phyloP scores from a whole-genome alignment of 345 rosid species.

The Gossypium bickii region DNA sequence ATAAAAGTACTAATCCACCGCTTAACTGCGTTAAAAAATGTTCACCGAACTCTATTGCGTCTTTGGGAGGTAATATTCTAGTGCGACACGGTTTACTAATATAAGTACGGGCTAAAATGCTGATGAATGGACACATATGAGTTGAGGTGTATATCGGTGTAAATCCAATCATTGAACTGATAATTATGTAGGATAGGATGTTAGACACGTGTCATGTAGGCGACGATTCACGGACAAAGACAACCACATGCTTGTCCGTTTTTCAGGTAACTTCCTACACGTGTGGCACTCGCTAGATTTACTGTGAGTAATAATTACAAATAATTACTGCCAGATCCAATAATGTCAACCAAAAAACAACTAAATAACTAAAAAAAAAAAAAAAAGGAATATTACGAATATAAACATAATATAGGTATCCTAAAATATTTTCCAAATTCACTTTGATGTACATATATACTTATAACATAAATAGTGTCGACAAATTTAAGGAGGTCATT shows the following conservation, averaged over 20 bases:
- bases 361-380: too few relatives aligned
- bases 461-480: too few relatives aligned
- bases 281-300: not conserved
- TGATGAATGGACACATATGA: slow-evolving; percentile 19
- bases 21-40: too few relatives aligned
- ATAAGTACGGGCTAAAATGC: not conserved
- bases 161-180: slow-evolving; percentile 24
- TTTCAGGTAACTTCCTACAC: not conserved
- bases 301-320: not conserved
- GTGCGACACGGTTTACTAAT: not conserved
- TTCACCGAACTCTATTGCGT: too few relatives aligned
- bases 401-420: too few relatives aligned
- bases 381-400: too few relatives aligned
- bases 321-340: not conserved
- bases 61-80: too few relatives aligned
- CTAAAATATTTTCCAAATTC: too few relatives aligned
- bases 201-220: slow-evolving; percentile 26
- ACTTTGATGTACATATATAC: too few relatives aligned
- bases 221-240: not conserved
- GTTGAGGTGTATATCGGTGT: not conserved
- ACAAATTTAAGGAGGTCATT: too few relatives aligned
- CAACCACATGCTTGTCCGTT: not conserved
- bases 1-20: too few relatives aligned
- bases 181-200: not conserved
- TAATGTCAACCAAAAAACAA: not conserved